Evolutionary conservation across 2,329 filamentous ascomycete genomes (phyloP).

Genomic region (Apiospora saccharicola): DNA sequence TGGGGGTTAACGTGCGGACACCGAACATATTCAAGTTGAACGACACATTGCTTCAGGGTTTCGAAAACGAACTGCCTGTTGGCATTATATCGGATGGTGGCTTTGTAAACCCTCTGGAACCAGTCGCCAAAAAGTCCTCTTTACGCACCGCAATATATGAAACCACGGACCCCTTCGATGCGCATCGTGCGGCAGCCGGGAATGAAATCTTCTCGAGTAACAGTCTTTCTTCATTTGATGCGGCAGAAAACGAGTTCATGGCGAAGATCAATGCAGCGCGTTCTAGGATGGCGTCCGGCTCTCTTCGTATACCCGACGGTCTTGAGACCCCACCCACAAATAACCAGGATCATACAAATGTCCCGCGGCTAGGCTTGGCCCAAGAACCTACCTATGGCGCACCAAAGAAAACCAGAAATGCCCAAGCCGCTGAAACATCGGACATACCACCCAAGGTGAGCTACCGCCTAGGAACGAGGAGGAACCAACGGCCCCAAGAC

Average conservation of each 20-base stretch:
- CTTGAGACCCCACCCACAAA: constrained; percentile 69
- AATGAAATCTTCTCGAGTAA: constrained; percentile 49
- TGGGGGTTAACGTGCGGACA: constrained; percentile 80
- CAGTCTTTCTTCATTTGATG: constrained; percentile 50
- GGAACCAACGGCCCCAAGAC: constrained; percentile 43
- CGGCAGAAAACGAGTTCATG: constrained; percentile 62
- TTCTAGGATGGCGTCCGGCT: constrained; percentile 51
- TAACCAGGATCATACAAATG: constrained; percentile 46
- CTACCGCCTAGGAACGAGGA: constrained; percentile 58
- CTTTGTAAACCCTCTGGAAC: constrained; percentile 47
- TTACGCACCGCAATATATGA: constrained; percentile 48
- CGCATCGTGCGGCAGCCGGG: constrained; percentile 49
- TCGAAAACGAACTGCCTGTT: constrained; percentile 49
- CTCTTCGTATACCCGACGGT: constrained; percentile 57
- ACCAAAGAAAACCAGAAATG: constrained; percentile 60
- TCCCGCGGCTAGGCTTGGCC: constrained; percentile 41
- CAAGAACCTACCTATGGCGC: constrained; percentile 61
- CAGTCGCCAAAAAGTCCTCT: constrained; percentile 50
- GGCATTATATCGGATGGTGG: constrained; percentile 43
- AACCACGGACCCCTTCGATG: constrained; percentile 60
- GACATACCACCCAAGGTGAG: constrained; percentile 73
- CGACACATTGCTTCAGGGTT: constrained; percentile 56
- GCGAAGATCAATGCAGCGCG: constrained; percentile 62
- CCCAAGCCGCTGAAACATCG: constrained; percentile 58
- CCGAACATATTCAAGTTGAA: constrained; percentile 86